Percentiles rank a stretch among this genome's conserved stretches.
Evolutionary conservation across 441 rosid species (phyloP).

Genomic region (Erodium texanum): DNA sequence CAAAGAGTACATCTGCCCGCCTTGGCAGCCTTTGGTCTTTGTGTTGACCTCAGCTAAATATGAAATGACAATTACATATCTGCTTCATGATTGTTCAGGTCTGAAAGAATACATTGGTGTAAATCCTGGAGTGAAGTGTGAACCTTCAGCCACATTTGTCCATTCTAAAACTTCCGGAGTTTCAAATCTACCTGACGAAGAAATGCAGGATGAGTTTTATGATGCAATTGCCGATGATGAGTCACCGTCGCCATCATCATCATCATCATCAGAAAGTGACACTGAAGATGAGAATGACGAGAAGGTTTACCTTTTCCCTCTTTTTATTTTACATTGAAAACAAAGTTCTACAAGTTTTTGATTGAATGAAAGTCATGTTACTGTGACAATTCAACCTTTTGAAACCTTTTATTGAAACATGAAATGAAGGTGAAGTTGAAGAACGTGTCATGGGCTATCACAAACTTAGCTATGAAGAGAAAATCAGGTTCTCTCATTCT

Average conservation of each 20-base stretch:
- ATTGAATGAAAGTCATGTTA: not conserved
- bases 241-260: conserved; percentile 30
- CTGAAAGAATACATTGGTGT: conserved; percentile 92
- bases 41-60: not conserved
- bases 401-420: conserved; percentile 32
- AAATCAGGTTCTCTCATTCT: conserved; percentile 50
- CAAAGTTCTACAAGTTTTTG: conserved; percentile 6
- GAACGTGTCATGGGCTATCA: conserved; percentile 85
- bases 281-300: conserved; percentile 33
- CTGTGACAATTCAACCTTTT: conserved; percentile 17
- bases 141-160: conserved; percentile 39
- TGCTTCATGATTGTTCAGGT: conserved; percentile 44
- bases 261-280: conserved; percentile 56
- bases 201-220: conserved; percentile 74
- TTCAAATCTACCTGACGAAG: conserved; percentile 46
- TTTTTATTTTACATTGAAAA: conserved; percentile 12
- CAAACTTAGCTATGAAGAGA: conserved; percentile 62
- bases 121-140: conserved; percentile 66
- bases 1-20: not conserved
- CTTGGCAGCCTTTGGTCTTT: not conserved
- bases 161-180: conserved; percentile 47
- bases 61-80: conserved; percentile 10
- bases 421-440: conserved; percentile 62
- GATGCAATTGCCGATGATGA: conserved; percentile 66
- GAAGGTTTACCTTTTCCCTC: conserved; percentile 33